These are phyloP conservation scores for Salinomyces thailandicus DNA, from an alignment of 2,329 filamentous ascomycete species.

Conservation along the genomic window DNA sequence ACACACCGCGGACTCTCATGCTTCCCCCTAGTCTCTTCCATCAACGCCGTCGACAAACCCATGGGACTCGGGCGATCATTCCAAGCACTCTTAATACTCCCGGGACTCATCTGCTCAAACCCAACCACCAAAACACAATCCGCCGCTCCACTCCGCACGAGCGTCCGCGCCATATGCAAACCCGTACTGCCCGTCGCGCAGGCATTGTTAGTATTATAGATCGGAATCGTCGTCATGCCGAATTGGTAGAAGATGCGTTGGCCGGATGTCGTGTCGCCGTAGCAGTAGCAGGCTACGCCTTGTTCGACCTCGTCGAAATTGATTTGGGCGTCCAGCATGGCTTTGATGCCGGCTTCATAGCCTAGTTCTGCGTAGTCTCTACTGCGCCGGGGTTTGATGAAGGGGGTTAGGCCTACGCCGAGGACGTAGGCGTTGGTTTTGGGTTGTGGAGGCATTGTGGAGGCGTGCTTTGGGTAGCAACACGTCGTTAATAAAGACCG, in stretches of 20 bases:
- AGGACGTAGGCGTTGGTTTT: conserved; percentile 58
- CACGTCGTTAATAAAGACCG: too few relatives aligned
- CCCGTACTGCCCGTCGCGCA: conserved; percentile 90
- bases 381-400: conserved; percentile 85
- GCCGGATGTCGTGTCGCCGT: conserved; percentile 87
- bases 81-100: conserved; percentile 52
- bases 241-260: conserved; percentile 98
- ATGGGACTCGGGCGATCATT: conserved; percentile 67
- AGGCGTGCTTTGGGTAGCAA: too few relatives aligned
- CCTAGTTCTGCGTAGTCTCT: conserved; percentile 91
- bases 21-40: conserved; percentile 20
- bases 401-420: conserved; percentile 97
- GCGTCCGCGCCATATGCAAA: conserved; percentile 67
- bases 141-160: conserved; percentile 68
- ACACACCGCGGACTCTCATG: conserved; percentile 12
- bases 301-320: conserved; percentile 95
- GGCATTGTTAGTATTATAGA: conserved; percentile 98
- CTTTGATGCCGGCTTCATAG: conserved; percentile 84
- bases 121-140: conserved; percentile 77
- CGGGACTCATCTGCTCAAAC: conserved; percentile 96
- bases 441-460: conserved; percentile 3
- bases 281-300: conserved; percentile 92
- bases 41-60: conserved; percentile 58
- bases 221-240: conserved; percentile 89
- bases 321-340: conserved; percentile 74